Percentiles rank a stretch among this genome's conserved stretches.
These are phyloP conservation scores for Heritiera fomes DNA, from an alignment of 345 rosid species.

Conservation along the genomic window DNA sequence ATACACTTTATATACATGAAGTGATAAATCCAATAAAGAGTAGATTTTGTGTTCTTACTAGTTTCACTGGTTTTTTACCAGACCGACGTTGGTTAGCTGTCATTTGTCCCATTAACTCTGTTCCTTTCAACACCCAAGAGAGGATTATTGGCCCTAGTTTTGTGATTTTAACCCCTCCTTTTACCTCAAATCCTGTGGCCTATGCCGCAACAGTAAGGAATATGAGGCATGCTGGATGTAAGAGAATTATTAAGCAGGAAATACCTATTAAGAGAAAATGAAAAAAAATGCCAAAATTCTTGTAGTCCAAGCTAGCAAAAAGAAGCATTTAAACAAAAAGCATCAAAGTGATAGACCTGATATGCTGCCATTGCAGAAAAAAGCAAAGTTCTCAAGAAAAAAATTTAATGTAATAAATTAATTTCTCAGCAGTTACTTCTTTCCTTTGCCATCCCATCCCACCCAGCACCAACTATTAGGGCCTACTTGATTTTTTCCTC, in stretches of 20 bases:
- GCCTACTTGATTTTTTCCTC: not conserved
- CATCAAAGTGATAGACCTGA: not conserved
- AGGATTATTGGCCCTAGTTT: no score
- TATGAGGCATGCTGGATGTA: not conserved
- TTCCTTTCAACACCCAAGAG: no score
- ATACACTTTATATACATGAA: no score
- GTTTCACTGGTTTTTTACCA: no score
- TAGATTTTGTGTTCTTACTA: no score
- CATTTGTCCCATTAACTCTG: no score
- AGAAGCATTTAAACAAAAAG: not conserved
- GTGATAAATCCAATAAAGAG: no score
- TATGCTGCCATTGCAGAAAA: not conserved
- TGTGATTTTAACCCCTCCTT: no score
- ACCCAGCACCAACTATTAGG: constrained; percentile 8
- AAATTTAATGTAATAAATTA: not conserved
- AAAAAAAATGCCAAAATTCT: no score
- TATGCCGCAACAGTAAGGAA: not conserved
- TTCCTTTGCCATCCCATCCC: not conserved
- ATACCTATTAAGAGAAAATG: not conserved
- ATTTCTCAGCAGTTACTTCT: not conserved
- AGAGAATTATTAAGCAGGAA: not conserved
- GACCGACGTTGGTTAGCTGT: no score
- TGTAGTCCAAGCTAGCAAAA: no score
- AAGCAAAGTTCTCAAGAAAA: not conserved
- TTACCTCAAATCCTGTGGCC: no score